Conservation (phyloP, 768 basidiomycete genomes). For the Cystobasidium ongulense region DNA sequence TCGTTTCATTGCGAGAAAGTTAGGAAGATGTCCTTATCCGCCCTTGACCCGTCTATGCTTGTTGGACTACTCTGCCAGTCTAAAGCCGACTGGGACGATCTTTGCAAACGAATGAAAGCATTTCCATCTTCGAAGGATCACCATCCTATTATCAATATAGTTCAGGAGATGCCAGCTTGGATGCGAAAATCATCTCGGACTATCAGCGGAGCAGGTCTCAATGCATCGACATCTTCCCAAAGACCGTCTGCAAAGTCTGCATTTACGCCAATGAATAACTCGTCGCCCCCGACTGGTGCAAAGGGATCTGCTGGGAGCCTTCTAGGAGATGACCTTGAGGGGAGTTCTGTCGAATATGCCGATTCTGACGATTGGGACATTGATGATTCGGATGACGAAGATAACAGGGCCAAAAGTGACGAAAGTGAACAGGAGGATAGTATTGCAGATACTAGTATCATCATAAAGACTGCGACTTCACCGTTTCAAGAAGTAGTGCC, state of each 20-base stretch:
- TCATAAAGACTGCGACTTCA: background rate
- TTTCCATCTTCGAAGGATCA: conserved; percentile 47
- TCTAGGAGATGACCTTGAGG: background rate
- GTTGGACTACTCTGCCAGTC: conserved; percentile 81
- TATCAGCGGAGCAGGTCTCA: background rate
- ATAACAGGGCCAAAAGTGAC: background rate
- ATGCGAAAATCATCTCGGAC: conserved; percentile 16
- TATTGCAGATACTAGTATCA: background rate
- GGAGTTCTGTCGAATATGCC: background rate
- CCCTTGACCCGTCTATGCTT: conserved; percentile 93
- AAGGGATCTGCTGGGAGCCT: background rate
- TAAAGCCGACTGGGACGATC: conserved; percentile 76
- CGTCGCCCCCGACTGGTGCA: background rate
- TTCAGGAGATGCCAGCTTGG: conserved; percentile 25
- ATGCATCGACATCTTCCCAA: background rate
- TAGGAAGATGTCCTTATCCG: conserved; percentile 82
- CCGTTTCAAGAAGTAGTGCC: background rate
- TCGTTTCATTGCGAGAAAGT: conserved; percentile 97
- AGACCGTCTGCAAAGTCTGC: background rate
- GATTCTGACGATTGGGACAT: conserved; percentile 18
- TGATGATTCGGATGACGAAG: conserved; percentile 8
- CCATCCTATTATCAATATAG: conserved; percentile 13
- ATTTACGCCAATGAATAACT: background rate
- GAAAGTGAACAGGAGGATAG: background rate
- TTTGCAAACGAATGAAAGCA: conserved; percentile 61